phyloP scores from a whole-genome alignment of 306 rosid species.

The Cucumis hystrix region DNA sequence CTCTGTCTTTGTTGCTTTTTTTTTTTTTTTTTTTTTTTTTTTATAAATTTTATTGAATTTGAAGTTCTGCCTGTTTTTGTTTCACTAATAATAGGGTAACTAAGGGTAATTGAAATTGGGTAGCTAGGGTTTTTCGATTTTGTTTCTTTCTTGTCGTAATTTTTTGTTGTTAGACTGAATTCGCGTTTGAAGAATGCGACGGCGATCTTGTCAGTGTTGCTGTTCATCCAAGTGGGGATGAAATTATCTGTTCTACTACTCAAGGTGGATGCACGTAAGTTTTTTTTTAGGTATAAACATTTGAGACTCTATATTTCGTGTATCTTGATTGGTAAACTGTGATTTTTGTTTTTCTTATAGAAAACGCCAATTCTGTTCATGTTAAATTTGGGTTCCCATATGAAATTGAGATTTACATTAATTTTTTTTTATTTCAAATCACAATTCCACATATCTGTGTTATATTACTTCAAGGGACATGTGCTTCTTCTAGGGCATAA shows the following conservation, averaged over 20 bases:
- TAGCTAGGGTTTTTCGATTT: background rate
- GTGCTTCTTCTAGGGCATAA: background rate
- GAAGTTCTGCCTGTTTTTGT: background rate
- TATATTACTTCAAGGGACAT: background rate
- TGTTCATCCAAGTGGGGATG: slow-evolving; percentile 82
- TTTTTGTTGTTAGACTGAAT: slow-evolving; percentile 32
- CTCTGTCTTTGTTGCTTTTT: background rate
- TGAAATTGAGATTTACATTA: background rate
- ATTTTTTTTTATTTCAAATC: background rate
- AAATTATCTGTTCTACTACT: slow-evolving; percentile 63
- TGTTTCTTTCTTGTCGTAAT: background rate
- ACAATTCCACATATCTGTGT: background rate
- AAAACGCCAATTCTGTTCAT: background rate
- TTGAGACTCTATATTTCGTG: background rate
- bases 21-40: background rate
- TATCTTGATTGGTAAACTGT: background rate
- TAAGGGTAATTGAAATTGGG: background rate
- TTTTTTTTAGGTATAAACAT: background rate
- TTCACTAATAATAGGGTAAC: background rate
- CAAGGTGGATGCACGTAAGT: slow-evolving; percentile 89
- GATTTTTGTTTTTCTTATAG: background rate
- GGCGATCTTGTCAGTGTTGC: slow-evolving; percentile 69
- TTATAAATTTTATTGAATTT: background rate
- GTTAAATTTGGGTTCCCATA: background rate
- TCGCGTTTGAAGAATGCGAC: slow-evolving; percentile 71